Evolutionary conservation across 371 early-diverging fungal species (phyloP).

Genomic region (Parasitella parasitica): DNA sequence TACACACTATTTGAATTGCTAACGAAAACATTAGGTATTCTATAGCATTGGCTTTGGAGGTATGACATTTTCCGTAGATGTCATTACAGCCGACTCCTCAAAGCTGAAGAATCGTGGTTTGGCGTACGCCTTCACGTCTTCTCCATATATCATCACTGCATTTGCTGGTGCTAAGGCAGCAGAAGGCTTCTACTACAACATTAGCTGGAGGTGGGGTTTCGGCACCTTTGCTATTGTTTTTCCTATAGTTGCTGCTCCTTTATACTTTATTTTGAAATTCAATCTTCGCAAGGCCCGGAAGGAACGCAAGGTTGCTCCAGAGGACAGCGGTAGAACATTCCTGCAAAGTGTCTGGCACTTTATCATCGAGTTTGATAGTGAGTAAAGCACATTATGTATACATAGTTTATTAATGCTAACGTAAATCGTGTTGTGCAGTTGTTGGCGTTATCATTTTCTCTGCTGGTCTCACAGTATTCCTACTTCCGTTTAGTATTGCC

Average conservation of each 20-base stretch:
- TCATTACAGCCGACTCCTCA: conserved; percentile 22
- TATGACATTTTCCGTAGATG: conserved; percentile 5
- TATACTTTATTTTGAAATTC: conserved; percentile 13
- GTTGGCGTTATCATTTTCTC: conserved; percentile 11
- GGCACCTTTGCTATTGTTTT: conserved; percentile 19
- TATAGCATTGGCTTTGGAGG: conserved; percentile 13
- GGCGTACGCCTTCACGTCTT: conserved; percentile 12
- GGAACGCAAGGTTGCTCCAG: conserved; percentile 2
- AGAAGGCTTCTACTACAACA: conserved; percentile 7
- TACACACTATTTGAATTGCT: background rate
- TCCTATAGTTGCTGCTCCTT: conserved; percentile 5
- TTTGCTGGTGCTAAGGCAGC: conserved; percentile 15
- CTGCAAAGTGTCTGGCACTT: background rate
- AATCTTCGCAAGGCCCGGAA: conserved; percentile 16
- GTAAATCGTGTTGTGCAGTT: background rate
- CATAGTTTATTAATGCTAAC: background rate
- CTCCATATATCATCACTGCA: conserved; percentile 17
- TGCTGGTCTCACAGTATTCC: conserved; percentile 16
- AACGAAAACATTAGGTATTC: conserved; percentile 1
- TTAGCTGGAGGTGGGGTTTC: conserved; percentile 26
- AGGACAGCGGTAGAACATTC: conserved; percentile 1
- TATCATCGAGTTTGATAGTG: conserved; percentile 13
- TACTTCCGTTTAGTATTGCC: conserved; percentile 16
- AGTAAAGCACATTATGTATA: background rate
- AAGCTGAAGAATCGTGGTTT: conserved; percentile 19